phyloP scores from a whole-genome alignment of 1,284 basidiomycete genomes.

The Papiliotrema terrestris region DNA sequence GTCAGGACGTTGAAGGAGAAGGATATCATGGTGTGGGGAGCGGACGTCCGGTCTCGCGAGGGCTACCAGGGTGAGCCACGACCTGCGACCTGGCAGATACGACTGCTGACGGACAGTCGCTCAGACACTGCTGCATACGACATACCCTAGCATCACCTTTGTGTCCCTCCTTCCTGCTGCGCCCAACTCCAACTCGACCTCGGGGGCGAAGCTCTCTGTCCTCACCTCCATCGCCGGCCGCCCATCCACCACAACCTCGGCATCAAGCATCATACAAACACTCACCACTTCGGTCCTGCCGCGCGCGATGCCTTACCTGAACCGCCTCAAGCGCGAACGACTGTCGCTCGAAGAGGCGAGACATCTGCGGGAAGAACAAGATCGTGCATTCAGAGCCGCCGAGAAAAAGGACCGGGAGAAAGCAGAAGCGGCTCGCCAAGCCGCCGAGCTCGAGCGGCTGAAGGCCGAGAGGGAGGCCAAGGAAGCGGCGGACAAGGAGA shows the following conservation, averaged over 20 bases:
- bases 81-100: background rate
- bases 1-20: conserved; percentile 65
- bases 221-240: conserved; percentile 78
- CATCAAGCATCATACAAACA: conserved; percentile 61
- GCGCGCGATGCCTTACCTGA: conserved; percentile 69
- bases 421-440: conserved; percentile 21
- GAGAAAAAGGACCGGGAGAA: conserved; percentile 64
- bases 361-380: conserved; percentile 72
- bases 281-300: conserved; percentile 70
- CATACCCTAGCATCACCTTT: conserved; percentile 89
- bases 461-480: conserved; percentile 22
- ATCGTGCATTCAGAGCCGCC: conserved; percentile 67
- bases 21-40: conserved; percentile 77
- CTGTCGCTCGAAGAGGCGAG: conserved; percentile 62
- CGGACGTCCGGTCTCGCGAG: conserved; percentile 73
- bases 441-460: conserved; percentile 21
- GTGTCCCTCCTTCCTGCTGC: conserved; percentile 69
- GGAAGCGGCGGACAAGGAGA: conserved; percentile 18
- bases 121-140: conserved; percentile 80
- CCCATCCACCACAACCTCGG: conserved; percentile 60
- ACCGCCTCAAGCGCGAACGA: conserved; percentile 56
- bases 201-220: conserved; percentile 62
- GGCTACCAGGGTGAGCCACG: conserved; percentile 71
- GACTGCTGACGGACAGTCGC: conserved; percentile 59
- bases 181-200: conserved; percentile 37